Conservation (phyloP, 352 stramenopile genomes). For the Globisporangium middletonii region DNA sequence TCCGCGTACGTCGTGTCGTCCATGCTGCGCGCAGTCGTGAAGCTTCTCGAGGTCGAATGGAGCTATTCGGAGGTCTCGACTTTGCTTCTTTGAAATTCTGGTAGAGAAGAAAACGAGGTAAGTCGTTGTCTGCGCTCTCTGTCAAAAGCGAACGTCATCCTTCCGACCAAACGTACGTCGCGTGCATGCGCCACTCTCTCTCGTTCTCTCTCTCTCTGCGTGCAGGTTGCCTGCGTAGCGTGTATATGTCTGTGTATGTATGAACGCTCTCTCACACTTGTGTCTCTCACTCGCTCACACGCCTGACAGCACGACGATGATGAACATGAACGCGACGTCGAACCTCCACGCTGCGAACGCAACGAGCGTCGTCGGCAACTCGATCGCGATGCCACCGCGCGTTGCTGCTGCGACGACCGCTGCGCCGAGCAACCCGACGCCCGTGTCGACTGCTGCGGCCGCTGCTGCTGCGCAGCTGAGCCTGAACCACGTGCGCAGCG, state of each 20-base stretch:
- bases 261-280: neutral
- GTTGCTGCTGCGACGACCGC: constrained; percentile 2
- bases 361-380: constrained; percentile 72
- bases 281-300: neutral
- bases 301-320: constrained; percentile 5
- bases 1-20: too few relatives aligned
- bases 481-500: constrained; percentile 63
- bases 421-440: constrained; percentile 19
- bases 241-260: neutral
- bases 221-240: neutral
- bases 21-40: too few relatives aligned
- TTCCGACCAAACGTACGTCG: neutral
- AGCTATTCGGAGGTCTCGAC: too few relatives aligned
- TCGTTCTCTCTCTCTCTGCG: neutral
- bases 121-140: too few relatives aligned
- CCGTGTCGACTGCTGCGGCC: constrained; percentile 19
- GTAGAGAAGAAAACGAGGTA: too few relatives aligned
- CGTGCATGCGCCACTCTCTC: neutral
- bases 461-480: constrained; percentile 35
- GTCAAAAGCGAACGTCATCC: too few relatives aligned
- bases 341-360: constrained; percentile 81
- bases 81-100: neutral
- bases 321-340: constrained; percentile 39
- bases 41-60: too few relatives aligned
- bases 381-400: constrained; percentile 63